Evolutionary conservation across 306 rosid genomes (phyloP).

Genomic region (Cucumis sativus): Cucumber_9930_V3 NC_026655.2:32045501-32046000

Average conservation of each 20-base stretch:
- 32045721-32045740: not conserved
- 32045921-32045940: slow-evolving; percentile 81
- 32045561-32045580: not conserved
- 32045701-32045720: not conserved
- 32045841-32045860: slow-evolving; percentile 91
- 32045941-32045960: slow-evolving; percentile 84
- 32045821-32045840: slow-evolving; percentile 99
- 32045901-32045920: slow-evolving; percentile 89
- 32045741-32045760: not conserved
- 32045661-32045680: not conserved
- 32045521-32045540: not conserved
- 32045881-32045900: slow-evolving; percentile 99
- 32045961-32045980: slow-evolving; percentile 9
- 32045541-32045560: not conserved
- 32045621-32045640: not conserved
- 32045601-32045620: not conserved
- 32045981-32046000: slow-evolving; percentile 7
- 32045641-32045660: not conserved
- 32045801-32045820: slow-evolving; percentile 54
- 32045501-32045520: not conserved
- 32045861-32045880: slow-evolving; percentile 93
- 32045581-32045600: not conserved
- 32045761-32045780: not conserved
- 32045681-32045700: not conserved
- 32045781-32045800: slow-evolving; percentile 9